Conservation (phyloP, 2,329 filamentous ascomycete species). For the Anthostomella pinea region DNA sequence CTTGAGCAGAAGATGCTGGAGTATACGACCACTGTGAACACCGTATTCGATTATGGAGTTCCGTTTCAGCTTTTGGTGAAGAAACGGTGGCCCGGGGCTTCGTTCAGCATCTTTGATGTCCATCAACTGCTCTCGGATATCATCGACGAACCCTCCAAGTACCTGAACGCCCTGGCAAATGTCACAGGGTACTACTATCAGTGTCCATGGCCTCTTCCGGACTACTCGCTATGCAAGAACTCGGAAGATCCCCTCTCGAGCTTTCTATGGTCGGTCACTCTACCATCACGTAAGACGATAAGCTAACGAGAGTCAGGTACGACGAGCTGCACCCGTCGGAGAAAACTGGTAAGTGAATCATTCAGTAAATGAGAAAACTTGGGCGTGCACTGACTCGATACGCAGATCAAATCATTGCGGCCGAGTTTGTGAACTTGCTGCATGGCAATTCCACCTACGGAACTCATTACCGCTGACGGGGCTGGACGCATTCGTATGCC, state of each 20-base stretch:
- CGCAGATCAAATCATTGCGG: constrained; percentile 37
- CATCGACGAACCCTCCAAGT: constrained; percentile 55
- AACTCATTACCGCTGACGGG: constrained; percentile 9
- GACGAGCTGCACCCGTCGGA: constrained; percentile 72
- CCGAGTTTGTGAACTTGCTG: constrained; percentile 37
- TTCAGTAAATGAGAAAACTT: background rate
- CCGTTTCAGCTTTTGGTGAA: constrained; percentile 43
- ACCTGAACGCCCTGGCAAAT: constrained; percentile 63
- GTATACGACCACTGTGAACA: constrained; percentile 50
- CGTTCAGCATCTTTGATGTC: constrained; percentile 65
- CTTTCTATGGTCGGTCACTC: constrained; percentile 59
- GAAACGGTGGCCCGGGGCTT: constrained; percentile 54
- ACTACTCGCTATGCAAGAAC: constrained; percentile 40
- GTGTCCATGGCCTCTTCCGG: no score
- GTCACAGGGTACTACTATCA: constrained; percentile 56
- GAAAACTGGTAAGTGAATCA: constrained; percentile 52
- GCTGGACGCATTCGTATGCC: background rate
- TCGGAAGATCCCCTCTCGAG: constrained; percentile 48
- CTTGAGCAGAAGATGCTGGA: constrained; percentile 46
- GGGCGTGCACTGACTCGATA: constrained; percentile 9
- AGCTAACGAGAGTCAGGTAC: constrained; percentile 34
- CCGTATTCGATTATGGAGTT: constrained; percentile 47
- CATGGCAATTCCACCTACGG: constrained; percentile 12
- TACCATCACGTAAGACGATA: background rate
- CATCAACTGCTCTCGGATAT: constrained; percentile 65